Conservation (phyloP, 2,329 filamentous ascomycete genomes). For the Exophiala oligosperma region DNA sequence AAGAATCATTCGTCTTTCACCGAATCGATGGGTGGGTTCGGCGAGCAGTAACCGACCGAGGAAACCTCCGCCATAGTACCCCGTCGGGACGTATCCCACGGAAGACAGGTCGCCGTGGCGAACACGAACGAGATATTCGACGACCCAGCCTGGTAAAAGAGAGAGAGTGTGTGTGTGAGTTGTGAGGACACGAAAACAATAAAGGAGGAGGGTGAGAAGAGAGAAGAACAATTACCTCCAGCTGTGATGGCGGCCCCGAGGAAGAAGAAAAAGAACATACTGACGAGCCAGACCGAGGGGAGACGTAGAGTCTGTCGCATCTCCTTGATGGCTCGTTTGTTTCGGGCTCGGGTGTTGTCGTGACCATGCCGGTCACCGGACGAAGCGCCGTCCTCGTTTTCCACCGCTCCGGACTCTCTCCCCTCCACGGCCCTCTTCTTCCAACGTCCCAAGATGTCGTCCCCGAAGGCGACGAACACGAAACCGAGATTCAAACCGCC, state of each 20-base stretch:
- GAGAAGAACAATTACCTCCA: slow-evolving; percentile 58
- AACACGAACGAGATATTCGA: slow-evolving; percentile 73
- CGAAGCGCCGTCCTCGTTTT: slow-evolving; percentile 37
- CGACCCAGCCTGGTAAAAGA: slow-evolving; percentile 59
- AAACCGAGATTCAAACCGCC: slow-evolving; percentile 13
- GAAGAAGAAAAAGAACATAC: slow-evolving; percentile 70
- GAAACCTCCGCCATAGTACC: slow-evolving; percentile 74
- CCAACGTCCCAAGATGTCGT: slow-evolving; percentile 47
- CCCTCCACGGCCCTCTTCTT: slow-evolving; percentile 52
- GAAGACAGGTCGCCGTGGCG: slow-evolving; percentile 67
- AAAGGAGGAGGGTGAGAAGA: slow-evolving; percentile 53
- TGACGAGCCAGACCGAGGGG: slow-evolving; percentile 66
- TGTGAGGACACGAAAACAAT: neutral
- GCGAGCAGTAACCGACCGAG: slow-evolving; percentile 68
- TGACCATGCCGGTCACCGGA: neutral
- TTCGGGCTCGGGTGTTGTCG: slow-evolving; percentile 11
- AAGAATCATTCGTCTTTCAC: slow-evolving; percentile 64
- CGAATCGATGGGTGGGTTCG: slow-evolving; percentile 65
- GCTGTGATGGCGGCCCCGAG: slow-evolving; percentile 71
- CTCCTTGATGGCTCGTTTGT: slow-evolving; percentile 24
- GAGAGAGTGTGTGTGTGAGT: neutral
- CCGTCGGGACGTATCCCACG: slow-evolving; percentile 72
- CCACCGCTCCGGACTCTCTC: slow-evolving; percentile 49
- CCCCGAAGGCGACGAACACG: slow-evolving; percentile 53
- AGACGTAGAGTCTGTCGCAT: slow-evolving; percentile 18